Conservation (phyloP, 345 rosid genomes). For the Carallia brachiata region DNA sequence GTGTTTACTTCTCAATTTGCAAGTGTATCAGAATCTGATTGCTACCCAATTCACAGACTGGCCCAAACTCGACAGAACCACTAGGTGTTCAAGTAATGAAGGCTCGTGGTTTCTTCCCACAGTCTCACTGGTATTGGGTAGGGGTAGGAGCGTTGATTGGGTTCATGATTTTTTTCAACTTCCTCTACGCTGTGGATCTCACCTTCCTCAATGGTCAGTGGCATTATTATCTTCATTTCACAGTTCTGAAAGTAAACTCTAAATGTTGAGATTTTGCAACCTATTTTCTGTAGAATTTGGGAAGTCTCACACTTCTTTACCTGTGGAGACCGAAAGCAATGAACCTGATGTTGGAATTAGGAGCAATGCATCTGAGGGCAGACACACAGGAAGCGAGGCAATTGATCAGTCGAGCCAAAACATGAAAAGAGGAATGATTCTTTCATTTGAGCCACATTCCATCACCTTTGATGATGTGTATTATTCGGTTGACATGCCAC, state of each 20-base stretch:
- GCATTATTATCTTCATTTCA: neutral
- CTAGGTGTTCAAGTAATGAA: constrained; percentile 46
- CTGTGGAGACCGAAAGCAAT: constrained; percentile 36
- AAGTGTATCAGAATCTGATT: neutral
- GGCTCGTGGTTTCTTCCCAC: constrained; percentile 43
- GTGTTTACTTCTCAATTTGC: neutral
- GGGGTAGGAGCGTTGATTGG: constrained; percentile 45
- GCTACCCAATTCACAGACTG: constrained; percentile 15
- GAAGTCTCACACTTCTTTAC: constrained; percentile 39
- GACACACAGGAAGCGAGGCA: constrained; percentile 16
- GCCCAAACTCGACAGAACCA: constrained; percentile 26
- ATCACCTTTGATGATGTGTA: constrained; percentile 9
- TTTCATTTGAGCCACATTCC: constrained; percentile 10
- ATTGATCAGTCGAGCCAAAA: constrained; percentile 12
- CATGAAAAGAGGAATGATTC: constrained; percentile 10
- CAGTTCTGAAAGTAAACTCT: neutral
- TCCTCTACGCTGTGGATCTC: constrained; percentile 40
- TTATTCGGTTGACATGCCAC: constrained; percentile 14
- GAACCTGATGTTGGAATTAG: constrained; percentile 20
- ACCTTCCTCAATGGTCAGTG: constrained; percentile 60
- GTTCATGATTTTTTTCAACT: constrained; percentile 43
- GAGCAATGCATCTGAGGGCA: constrained; percentile 16
- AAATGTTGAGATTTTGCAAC: neutral
- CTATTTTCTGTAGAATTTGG: constrained; percentile 44
- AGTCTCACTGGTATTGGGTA: constrained; percentile 67